Evolutionary conservation across 352 stramenopile species (phyloP).

Genomic region (Globisporangium paroecandrum): DNA sequence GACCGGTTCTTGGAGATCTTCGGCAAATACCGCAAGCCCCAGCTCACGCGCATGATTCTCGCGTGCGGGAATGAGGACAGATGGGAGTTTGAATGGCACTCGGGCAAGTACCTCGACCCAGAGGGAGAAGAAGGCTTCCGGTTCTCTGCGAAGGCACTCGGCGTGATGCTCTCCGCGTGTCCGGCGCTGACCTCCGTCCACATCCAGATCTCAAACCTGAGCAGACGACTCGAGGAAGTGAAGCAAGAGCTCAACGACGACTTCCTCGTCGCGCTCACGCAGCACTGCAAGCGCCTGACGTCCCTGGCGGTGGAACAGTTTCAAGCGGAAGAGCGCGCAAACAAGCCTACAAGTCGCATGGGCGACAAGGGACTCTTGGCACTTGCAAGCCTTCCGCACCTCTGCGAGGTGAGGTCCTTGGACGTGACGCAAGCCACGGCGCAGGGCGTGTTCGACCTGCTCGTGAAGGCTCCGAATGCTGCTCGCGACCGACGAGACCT

Average conservation of each 20-base stretch:
- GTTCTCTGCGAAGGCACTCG: background rate
- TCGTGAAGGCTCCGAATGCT: too few species aligned
- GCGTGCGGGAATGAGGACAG: background rate
- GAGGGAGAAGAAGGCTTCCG: background rate
- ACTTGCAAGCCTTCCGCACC: too few species aligned
- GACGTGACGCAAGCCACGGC: too few species aligned
- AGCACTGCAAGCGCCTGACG: background rate
- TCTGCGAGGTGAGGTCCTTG: too few species aligned
- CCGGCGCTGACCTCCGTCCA: background rate
- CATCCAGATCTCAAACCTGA: background rate
- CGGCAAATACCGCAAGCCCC: background rate
- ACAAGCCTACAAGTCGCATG: too few species aligned
- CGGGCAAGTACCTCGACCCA: background rate
- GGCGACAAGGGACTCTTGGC: too few species aligned
- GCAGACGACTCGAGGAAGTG: background rate
- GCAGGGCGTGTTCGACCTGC: too few species aligned
- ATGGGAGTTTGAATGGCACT: background rate
- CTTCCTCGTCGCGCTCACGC: background rate
- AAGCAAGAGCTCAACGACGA: background rate
- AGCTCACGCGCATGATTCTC: background rate
- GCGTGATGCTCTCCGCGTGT: background rate
- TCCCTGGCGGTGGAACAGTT: background rate
- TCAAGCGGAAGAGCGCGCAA: background rate
- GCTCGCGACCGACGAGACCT: too few species aligned
- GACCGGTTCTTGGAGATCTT: background rate